Conservation (phyloP, 345 rosid genomes). For the Brassica carinata region DNA sequence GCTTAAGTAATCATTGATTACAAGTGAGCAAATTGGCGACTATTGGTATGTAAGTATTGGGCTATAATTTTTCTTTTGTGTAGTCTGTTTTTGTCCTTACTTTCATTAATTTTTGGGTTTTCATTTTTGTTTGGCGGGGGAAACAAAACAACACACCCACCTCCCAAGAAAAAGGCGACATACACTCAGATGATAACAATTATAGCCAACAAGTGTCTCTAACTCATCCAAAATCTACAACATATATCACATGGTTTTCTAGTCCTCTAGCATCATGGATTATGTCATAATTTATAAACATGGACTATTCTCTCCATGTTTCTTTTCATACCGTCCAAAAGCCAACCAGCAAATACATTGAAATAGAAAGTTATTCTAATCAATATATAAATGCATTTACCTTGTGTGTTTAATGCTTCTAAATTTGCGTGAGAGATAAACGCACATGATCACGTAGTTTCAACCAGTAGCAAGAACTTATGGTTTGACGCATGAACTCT, state of each 20-base stretch:
- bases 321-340: constrained; percentile 30
- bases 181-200: constrained; percentile 35
- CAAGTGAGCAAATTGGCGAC: background rate
- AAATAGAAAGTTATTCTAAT: background rate
- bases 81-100: background rate
- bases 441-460: background rate
- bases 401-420: background rate
- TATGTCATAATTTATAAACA: constrained; percentile 29
- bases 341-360: constrained; percentile 9
- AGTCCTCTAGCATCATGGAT: constrained; percentile 27
- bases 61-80: background rate
- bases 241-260: constrained; percentile 41
- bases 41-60: background rate
- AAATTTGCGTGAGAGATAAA: constrained; percentile 1
- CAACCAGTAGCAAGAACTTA: background rate
- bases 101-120: background rate
- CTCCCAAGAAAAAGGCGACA: constrained; percentile 42
- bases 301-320: constrained; percentile 36
- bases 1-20: background rate
- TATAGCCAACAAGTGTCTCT: constrained; percentile 38
- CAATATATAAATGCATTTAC: background rate
- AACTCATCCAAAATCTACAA: constrained; percentile 12
- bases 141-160: constrained; percentile 28
- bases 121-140: background rate
- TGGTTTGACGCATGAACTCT: background rate